Evolutionary conservation across 257 asterid genomes (phyloP).

Genomic region (Verbena officinalis): DNA sequence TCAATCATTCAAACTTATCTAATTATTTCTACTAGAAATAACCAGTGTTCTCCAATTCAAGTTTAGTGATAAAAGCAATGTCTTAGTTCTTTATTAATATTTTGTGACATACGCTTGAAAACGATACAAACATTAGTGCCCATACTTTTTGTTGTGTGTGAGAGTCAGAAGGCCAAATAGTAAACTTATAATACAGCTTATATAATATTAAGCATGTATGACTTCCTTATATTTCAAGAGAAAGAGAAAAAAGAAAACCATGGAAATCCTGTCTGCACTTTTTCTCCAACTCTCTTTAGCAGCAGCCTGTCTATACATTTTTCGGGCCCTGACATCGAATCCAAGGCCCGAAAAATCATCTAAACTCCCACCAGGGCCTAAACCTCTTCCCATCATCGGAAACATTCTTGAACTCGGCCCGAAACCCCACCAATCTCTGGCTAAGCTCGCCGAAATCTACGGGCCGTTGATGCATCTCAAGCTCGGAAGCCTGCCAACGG

Average conservation of each 20-base stretch:
- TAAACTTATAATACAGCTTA: too few relatives aligned
- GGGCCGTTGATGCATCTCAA: not conserved
- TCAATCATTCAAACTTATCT: too few relatives aligned
- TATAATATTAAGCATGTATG: too few relatives aligned
- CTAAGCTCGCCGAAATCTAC: not conserved
- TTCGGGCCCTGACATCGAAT: not conserved
- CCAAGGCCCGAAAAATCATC: not conserved
- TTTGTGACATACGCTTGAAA: too few relatives aligned
- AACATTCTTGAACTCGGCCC: not conserved
- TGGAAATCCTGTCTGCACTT: not conserved
- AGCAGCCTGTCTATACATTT: not conserved
- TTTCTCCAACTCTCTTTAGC: not conserved
- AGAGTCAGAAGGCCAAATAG: too few relatives aligned
- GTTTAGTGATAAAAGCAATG: too few relatives aligned
- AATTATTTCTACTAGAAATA: too few relatives aligned
- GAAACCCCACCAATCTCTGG: slow-evolving; percentile 2
- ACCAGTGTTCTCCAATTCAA: too few relatives aligned
- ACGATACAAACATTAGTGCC: too few relatives aligned
- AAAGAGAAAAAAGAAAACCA: not conserved
- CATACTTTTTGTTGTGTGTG: too few relatives aligned
- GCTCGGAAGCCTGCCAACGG: not conserved
- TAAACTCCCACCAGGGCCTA: not conserved
- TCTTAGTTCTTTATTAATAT: too few relatives aligned
- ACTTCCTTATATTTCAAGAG: too few relatives aligned
- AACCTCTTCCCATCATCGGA: not conserved